Evolutionary conservation across 2,329 filamentous ascomycete species (phyloP).

Genomic region (Fusarium incarnatum): DNA sequence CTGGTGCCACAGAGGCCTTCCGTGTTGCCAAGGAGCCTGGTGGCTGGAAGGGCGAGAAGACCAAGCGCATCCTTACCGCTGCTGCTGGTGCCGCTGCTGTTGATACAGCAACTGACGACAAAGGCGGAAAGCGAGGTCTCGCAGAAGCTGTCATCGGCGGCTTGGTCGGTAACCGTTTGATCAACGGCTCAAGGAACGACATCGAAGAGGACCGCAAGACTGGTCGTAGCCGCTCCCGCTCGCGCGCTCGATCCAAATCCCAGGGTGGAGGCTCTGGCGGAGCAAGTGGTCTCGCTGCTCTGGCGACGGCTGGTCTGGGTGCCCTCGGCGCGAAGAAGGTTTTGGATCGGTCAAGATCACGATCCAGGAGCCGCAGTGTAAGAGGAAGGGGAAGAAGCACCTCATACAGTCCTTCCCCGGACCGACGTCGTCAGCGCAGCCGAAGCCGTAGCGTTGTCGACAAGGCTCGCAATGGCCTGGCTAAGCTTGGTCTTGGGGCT

Average conservation of each 20-base stretch:
- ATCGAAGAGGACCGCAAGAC: slow-evolving; percentile 70
- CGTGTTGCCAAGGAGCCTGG: slow-evolving; percentile 89
- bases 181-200: slow-evolving; percentile 80
- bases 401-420: slow-evolving; percentile 57
- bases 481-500: slow-evolving; percentile 70
- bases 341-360: slow-evolving; percentile 67
- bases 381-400: slow-evolving; percentile 64
- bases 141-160: slow-evolving; percentile 90
- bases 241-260: slow-evolving; percentile 69
- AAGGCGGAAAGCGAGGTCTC: slow-evolving; percentile 85
- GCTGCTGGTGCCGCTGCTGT: slow-evolving; percentile 88
- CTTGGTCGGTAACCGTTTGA: slow-evolving; percentile 83
- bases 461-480: slow-evolving; percentile 69
- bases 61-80: slow-evolving; percentile 89
- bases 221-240: slow-evolving; percentile 76
- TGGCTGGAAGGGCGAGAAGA: slow-evolving; percentile 90
- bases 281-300: slow-evolving; percentile 66
- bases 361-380: slow-evolving; percentile 64
- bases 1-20: slow-evolving; percentile 92
- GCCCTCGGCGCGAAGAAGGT: slow-evolving; percentile 72
- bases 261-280: slow-evolving; percentile 56
- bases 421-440: slow-evolving; percentile 60
- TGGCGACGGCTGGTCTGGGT: slow-evolving; percentile 71
- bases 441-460: slow-evolving; percentile 76
- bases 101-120: slow-evolving; percentile 78